Evolutionary conservation across 495 filamentous ascomycete species (phyloP).

Genomic region (Podospora bellae-mahoneyi): DNA sequence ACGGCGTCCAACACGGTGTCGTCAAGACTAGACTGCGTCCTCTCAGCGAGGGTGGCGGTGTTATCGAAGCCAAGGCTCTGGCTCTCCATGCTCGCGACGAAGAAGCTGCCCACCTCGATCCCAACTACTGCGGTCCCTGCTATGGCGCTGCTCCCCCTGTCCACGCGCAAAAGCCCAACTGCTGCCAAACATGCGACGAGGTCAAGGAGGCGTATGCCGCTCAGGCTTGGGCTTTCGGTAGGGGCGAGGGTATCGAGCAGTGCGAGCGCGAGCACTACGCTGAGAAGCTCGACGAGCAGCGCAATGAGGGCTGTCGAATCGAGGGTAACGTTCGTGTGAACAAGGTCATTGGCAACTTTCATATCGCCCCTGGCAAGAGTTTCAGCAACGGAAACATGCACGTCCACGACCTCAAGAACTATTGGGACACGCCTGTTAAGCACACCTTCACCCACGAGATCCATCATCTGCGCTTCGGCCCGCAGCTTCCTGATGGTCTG

Average conservation of each 20-base stretch:
- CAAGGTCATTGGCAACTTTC: slow-evolving; percentile 98
- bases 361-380: slow-evolving; percentile 90
- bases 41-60: slow-evolving; percentile 68
- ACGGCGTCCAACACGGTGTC: slow-evolving; percentile 87
- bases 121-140: slow-evolving; percentile 89
- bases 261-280: slow-evolving; percentile 91
- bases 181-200: slow-evolving; percentile 96
- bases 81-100: slow-evolving; percentile 63
- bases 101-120: slow-evolving; percentile 76
- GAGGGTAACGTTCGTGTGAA: slow-evolving; percentile 92
- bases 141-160: slow-evolving; percentile 75
- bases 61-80: slow-evolving; percentile 69
- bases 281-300: slow-evolving; percentile 79
- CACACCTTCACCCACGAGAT: slow-evolving; percentile 92
- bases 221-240: slow-evolving; percentile 87
- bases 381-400: slow-evolving; percentile 96
- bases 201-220: slow-evolving; percentile 89
- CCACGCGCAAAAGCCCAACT: slow-evolving; percentile 69
- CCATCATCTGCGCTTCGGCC: slow-evolving; percentile 88
- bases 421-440: slow-evolving; percentile 64
- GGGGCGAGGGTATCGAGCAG: slow-evolving; percentile 89
- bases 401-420: slow-evolving; percentile 94
- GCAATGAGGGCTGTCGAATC: slow-evolving; percentile 89
- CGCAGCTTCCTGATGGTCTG: slow-evolving; percentile 78
- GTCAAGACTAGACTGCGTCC: slow-evolving; percentile 79